Evolutionary conservation across 805 yeast species (phyloP), one percentile per base, ranked within the genome.

Genomic region (Cyberlindnera mycetangii): DNA sequence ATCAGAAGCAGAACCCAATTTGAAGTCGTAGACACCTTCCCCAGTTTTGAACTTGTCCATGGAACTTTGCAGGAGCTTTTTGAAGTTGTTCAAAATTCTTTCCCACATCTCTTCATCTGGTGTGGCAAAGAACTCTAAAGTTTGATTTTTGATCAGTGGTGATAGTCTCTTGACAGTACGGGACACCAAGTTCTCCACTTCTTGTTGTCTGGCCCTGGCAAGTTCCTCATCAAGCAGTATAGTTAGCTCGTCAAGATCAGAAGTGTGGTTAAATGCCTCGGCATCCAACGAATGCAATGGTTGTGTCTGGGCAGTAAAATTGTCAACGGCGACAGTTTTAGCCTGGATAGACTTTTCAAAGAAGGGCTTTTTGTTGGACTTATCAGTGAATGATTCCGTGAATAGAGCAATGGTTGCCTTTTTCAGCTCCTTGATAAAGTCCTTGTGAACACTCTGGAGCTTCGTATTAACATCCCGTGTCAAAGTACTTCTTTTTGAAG

Each of bases 31-130:
- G 0, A 58, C 64, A 2, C 58, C 69, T 0, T 44, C 58, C 0
- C 46, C 53, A 4, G 40, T 37, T 16, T 40, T 46, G 47, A 59
- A 72, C 37, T 61, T 69, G 11, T 51, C 31, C 37, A 76, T 49
- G 1, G 65, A 50, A 2, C 47, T 47, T 2, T 56, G 51, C 16
- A 72, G 51, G 0, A 69, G 62, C 1, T 48, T 37, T 11, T 70
- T 61, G 56, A 85, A 82, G 15, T 62, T 66, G 2, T 50, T 59
- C 39, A 76, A 54, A 5, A 83, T 69, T 2, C 62, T 64, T 56
- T 82, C 88, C 96, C 93, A 88, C 16, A 77, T 68, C 17, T 70
- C 70, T 1, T 52, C 60, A 5, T 68, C 61, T 3, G 90, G 86
- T 34, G 71, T 62, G 7, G 70, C 61, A 21, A 86, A 66, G 28